Conservation (phyloP, 805 yeast genomes). For the Metschnikowia lochheadii region DNA sequence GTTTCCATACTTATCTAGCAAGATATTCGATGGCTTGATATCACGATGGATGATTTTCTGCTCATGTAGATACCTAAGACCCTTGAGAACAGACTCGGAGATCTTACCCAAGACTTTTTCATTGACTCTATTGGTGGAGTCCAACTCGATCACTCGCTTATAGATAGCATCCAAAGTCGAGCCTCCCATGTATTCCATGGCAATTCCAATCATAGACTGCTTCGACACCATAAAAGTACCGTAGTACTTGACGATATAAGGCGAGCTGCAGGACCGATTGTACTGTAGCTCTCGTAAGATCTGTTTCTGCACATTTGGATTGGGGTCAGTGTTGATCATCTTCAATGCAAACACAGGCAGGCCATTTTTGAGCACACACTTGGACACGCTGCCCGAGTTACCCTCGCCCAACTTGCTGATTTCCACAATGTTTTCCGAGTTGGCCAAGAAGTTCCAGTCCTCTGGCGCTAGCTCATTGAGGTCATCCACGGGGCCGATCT, state of each 20-base stretch:
- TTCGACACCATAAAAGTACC: conserved; percentile 83
- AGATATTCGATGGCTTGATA: conserved; percentile 91
- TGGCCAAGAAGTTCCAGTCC: conserved; percentile 67
- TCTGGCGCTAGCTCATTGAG: conserved; percentile 61
- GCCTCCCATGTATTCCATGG: conserved; percentile 98
- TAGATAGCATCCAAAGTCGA: conserved; percentile 88
- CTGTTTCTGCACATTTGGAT: conserved; percentile 85
- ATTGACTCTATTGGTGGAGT: conserved; percentile 76
- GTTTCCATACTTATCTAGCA: conserved; percentile 70
- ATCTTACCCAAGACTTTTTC: conserved; percentile 90
- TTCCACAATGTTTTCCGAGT: conserved; percentile 59
- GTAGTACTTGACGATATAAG: conserved; percentile 84
- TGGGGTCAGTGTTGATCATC: conserved; percentile 68
- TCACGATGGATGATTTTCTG: conserved; percentile 90
- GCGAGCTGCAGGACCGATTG: conserved; percentile 76
- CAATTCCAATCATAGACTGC: conserved; percentile 79
- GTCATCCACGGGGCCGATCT: conserved; percentile 12
- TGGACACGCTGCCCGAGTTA: conserved; percentile 84
- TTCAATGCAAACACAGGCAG: conserved; percentile 76
- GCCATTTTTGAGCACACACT: conserved; percentile 62
- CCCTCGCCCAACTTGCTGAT: conserved; percentile 86
- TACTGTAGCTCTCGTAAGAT: conserved; percentile 87
- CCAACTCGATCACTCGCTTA: conserved; percentile 60
- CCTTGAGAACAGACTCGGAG: conserved; percentile 80
- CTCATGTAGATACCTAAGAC: conserved; percentile 83